phyloP scores from a whole-genome alignment of 306 rosid species.

The Cucurbita maxima region DNA sequence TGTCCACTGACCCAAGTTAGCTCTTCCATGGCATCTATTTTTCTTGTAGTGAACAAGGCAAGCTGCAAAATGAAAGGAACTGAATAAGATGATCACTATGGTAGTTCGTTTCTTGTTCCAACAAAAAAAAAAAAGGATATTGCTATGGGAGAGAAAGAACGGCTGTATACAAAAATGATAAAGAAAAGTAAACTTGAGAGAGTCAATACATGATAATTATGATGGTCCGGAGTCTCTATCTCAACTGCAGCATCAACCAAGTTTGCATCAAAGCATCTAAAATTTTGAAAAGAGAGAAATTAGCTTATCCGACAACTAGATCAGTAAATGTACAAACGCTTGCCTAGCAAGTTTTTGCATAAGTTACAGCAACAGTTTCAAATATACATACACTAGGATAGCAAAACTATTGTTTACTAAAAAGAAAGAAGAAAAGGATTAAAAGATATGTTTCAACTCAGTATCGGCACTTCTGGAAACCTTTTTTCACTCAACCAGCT shows the following conservation, averaged over 20 bases:
- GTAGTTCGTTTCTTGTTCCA: neutral
- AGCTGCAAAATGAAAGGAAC: conserved; percentile 34
- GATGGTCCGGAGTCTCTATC: conserved; percentile 61
- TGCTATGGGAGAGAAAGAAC: conserved; percentile 6
- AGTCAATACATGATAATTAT: conserved; percentile 54
- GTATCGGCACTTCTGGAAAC: neutral
- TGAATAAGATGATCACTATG: conserved; percentile 1
- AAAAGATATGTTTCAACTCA: neutral
- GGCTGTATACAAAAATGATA: neutral
- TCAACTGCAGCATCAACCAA: conserved; percentile 76
- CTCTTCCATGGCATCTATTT: conserved; percentile 68
- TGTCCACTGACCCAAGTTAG: conserved; percentile 70
- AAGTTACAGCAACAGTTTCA: neutral
- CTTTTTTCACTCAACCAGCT: neutral
- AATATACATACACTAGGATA: neutral
- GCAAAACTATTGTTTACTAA: neutral
- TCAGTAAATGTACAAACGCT: neutral
- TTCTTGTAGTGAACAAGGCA: conserved; percentile 81
- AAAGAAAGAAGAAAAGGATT: neutral
- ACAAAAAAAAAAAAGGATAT: too few relatives aligned
- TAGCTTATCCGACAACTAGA: neutral
- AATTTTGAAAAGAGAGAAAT: conserved; percentile 1
- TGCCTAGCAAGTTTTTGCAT: neutral
- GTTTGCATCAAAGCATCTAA: conserved; percentile 88
- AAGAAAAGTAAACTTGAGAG: conserved; percentile 7